phyloP scores from a whole-genome alignment of 108 stramenopile genomes.

The Nitzschia sp. region DNA sequence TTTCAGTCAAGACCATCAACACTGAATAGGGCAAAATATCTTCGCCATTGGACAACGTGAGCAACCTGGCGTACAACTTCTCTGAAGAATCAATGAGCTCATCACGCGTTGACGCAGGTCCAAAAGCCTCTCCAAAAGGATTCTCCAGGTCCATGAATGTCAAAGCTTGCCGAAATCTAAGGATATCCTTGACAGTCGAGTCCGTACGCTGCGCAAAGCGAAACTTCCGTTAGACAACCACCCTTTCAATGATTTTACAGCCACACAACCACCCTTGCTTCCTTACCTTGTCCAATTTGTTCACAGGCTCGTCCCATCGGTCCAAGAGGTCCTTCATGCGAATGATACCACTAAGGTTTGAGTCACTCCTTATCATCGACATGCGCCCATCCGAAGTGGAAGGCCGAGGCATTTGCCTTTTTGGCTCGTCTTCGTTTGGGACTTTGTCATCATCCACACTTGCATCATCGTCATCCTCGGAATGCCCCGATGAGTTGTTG shows the following conservation, averaged over 20 bases:
- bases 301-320: conserved; percentile 77
- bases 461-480: neutral
- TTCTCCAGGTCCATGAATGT: conserved; percentile 65
- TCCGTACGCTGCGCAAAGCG: neutral
- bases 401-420: neutral
- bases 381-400: neutral
- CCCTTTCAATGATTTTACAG: too few species aligned
- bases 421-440: neutral
- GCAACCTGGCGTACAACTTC: conserved; percentile 50
- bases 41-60: conserved; percentile 29
- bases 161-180: conserved; percentile 69
- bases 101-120: conserved; percentile 58
- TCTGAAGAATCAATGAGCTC: conserved; percentile 67
- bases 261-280: too few species aligned
- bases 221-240: too few species aligned
- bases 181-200: conserved; percentile 56
- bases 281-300: conserved; percentile 53
- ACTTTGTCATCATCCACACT: neutral
- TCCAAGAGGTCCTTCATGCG: conserved; percentile 54
- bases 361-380: neutral
- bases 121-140: conserved; percentile 74
- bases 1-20: conserved; percentile 37
- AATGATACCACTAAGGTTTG: conserved; percentile 16
- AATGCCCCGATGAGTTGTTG: neutral
- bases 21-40: conserved; percentile 41